Evolutionary conservation across 768 basidiomycete genomes (phyloP), one percentile per base, ranked within the genome.

Genomic region (Russula compacta): DNA sequence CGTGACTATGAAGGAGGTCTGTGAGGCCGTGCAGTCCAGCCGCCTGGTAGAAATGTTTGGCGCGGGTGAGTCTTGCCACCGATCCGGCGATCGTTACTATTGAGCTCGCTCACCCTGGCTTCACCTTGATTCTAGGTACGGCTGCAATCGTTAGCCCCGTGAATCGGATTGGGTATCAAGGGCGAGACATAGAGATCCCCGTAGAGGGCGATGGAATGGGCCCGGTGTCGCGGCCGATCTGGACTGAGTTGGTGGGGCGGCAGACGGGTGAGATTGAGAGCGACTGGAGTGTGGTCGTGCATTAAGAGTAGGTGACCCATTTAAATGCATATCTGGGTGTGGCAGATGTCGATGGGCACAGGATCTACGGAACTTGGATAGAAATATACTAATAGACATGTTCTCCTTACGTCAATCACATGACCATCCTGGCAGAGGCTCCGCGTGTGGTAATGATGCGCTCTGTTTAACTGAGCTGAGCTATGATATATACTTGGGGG

Each of bases 251-350:
- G 51, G 66, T 70, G 21, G 74, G 70, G 29, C 73, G 78, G 39
- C 78, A 79, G 69, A 72, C 73, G 53, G 78, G 78, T n/a, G 70
- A 70, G 59, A 73, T 76, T 47, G 71, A 72, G 48, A 75, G 75
- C 53, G 73, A 75, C 51, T 79, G 78, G 78, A 73, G 72, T 59
- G 73, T 75, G 19, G 64, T 74, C n/a, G 73, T 71, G 29, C 17
- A 38, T 38, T 59, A 67, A 15, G 52, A 54, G 46, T 10, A 39
- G 29, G 10, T 32, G 10, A 21, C 19, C n/a, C 4, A 24, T 43
- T 24, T 32, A 36, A 38, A 35, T 42, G 15, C 24, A 56, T 56
- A 50, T 32, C 10, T 33, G 29, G 14, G 2, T 33, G 19, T n/a
- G 32, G 53, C 17, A 33, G 33, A 50, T 56, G 44, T 56, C 14